A percentile compares a stretch with the other conserved stretches of the same genome.
phyloP scores from a whole-genome alignment of 2,329 filamentous ascomycete species.

The Fusarium tricinctum region DNA sequence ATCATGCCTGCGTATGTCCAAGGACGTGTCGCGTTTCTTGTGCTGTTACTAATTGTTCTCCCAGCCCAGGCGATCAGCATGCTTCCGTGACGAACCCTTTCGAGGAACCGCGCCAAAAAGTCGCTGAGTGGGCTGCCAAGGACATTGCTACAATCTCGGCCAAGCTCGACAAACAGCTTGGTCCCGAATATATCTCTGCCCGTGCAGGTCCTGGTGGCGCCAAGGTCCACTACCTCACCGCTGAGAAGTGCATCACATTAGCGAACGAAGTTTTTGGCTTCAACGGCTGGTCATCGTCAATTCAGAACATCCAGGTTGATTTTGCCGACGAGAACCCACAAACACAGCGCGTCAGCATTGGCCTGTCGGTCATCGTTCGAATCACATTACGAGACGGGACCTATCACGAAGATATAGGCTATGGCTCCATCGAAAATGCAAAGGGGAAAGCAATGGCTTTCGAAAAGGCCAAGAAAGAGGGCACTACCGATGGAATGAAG shows the following conservation, averaged over 20 bases:
- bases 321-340: constrained; percentile 90
- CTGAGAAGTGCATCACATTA: constrained; percentile 95
- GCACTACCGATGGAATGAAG: constrained; percentile 94
- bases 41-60: constrained; percentile 36
- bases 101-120: constrained; percentile 75
- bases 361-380: constrained; percentile 89
- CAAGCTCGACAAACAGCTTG: constrained; percentile 91
- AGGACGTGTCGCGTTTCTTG: constrained; percentile 24
- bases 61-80: constrained; percentile 77
- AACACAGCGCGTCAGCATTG: constrained; percentile 84
- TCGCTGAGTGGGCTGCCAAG: constrained; percentile 87
- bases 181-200: constrained; percentile 94
- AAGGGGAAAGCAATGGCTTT: constrained; percentile 96
- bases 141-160: constrained; percentile 91
- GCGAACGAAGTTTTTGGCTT: constrained; percentile 97
- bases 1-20: constrained; percentile 62
- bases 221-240: constrained; percentile 94
- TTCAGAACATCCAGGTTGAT: constrained; percentile 94
- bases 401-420: constrained; percentile 98
- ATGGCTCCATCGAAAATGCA: constrained; percentile 95
- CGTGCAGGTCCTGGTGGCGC: constrained; percentile 85
- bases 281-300: constrained; percentile 97
- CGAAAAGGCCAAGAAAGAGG: constrained; percentile 99
- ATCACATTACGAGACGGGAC: constrained; percentile 93
- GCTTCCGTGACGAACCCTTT: constrained; percentile 79